A percentile compares a stretch with the other conserved stretches of the same genome.
Conservation (phyloP, 176 grass and related monocot genomes). For the Bolboschoenus planiculmis region DNA sequence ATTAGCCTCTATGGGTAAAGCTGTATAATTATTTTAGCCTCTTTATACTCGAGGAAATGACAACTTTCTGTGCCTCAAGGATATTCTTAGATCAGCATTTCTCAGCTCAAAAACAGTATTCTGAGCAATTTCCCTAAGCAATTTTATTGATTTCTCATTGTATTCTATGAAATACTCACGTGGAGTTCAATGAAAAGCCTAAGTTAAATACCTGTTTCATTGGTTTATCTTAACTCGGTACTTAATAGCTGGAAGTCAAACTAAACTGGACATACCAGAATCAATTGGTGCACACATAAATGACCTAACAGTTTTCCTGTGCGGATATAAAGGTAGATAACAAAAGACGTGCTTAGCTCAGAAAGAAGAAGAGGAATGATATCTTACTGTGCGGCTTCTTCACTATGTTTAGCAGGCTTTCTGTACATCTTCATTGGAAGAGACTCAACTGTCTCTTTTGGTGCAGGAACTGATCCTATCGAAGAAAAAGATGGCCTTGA, state of each 20-base stretch:
- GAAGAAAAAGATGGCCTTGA: slow-evolving; percentile 83
- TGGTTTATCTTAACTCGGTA: not conserved
- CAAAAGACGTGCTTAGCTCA: not conserved
- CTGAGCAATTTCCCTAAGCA: not conserved
- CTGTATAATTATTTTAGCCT: not conserved
- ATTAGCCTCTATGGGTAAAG: not conserved
- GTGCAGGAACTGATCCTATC: slow-evolving; percentile 87
- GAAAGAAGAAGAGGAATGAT: not conserved
- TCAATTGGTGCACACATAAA: not conserved
- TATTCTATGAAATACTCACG: not conserved
- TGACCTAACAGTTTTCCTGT: not conserved
- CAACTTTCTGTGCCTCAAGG: not conserved
- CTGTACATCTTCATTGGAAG: slow-evolving; percentile 74
- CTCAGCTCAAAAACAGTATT: not conserved
- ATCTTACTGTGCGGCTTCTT: slow-evolving; percentile 73
- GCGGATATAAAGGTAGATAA: not conserved
- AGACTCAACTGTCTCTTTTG: slow-evolving; percentile 75
- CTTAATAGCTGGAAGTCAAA: not conserved
- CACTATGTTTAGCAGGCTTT: slow-evolving; percentile 52
- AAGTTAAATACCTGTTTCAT: not conserved
- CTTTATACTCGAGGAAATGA: not conserved
- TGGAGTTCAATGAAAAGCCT: not conserved
- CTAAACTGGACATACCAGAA: not conserved
- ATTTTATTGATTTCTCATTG: not conserved
- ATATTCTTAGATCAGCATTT: not conserved